These are phyloP conservation scores for Lepidium sativum DNA, from an alignment of 345 rosid species.

Conservation along the genomic window DNA sequence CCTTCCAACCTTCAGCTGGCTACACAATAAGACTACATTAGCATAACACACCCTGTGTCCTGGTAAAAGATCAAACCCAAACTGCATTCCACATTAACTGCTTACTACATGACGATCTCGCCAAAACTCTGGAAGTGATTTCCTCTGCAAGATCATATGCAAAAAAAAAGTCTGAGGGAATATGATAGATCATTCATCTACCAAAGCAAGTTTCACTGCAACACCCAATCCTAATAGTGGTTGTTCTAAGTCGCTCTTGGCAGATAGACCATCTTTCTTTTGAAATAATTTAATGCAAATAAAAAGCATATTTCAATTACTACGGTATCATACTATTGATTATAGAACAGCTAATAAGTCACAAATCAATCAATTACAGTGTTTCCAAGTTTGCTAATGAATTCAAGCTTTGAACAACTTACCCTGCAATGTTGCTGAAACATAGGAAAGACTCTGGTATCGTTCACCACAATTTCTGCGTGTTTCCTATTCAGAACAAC, in stretches of 20 bases:
- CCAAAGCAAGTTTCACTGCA: background rate
- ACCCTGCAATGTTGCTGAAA: slow-evolving; percentile 91
- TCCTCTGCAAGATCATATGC: slow-evolving; percentile 49
- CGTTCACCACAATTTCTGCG: slow-evolving; percentile 77
- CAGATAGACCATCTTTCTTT: background rate
- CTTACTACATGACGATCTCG: slow-evolving; percentile 75
- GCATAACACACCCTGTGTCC: background rate
- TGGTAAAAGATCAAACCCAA: background rate
- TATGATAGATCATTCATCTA: background rate
- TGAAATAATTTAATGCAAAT: background rate
- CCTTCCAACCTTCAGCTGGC: slow-evolving; percentile 71
- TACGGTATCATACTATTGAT: background rate
- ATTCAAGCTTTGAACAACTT: slow-evolving; percentile 28
- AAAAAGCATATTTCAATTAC: background rate
- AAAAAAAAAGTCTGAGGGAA: background rate
- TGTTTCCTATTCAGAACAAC: slow-evolving; percentile 81
- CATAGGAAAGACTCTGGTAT: slow-evolving; percentile 65
- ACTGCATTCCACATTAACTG: background rate
- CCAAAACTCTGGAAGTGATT: slow-evolving; percentile 90
- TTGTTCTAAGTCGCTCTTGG: background rate
- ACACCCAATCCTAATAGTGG: background rate
- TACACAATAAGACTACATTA: slow-evolving; percentile 31
- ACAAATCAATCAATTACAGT: background rate
- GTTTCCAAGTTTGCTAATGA: background rate
- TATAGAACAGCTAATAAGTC: background rate